Base-by-base conservation (phyloP, 78 protist species). In the Salpingoeca rosetta region DNA sequence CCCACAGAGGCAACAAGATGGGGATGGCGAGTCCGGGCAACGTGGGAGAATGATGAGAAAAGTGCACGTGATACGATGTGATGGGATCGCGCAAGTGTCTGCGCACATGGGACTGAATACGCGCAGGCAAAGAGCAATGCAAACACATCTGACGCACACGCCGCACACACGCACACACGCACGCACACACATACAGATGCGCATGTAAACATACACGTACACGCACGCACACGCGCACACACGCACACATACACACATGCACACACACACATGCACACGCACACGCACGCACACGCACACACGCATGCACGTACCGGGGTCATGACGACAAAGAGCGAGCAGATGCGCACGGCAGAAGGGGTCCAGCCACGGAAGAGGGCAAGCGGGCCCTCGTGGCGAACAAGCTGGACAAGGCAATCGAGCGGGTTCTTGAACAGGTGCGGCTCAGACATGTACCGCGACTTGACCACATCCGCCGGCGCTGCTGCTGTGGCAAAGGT, bases 391-490 rank as follows among this genome's bases (percentile, higher is more conserved):
- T 89, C 91, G 39, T 0, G 0, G 2, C 77, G 22, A 35, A 85
- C 79, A 28, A 76, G 86, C 88, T 85, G 76, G 39, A 85, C 7
- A 77, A 44, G 17, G 81, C 88, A 84, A 3, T 84, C 85, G 26
- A 43, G 0, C 22, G 2, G 31, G 11, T 17, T 1, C 35, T 0
- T 85, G 87, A 84, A 76, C 31, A 7, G 65, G 65, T 17, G 31
- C 65, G 65, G 7, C 65, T 51, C 65, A 17, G 65, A 7, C 87
- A 84, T 88, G 72, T 28, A 1, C 12, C 88, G 77, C 12, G 91
- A 80, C 84, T 85, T 89, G 75, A 89, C 26, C 26, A 89, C 35
- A 75, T 89, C 91, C n/a, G 77, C 43, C 24, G 91, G 91, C 17
- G 42, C 39, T 25, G 81, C 38, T 12, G 17, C 41, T 41, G 85